phyloP scores from a whole-genome alignment of 148 eudicot species.

The Nepenthes mirabilis region DNA sequence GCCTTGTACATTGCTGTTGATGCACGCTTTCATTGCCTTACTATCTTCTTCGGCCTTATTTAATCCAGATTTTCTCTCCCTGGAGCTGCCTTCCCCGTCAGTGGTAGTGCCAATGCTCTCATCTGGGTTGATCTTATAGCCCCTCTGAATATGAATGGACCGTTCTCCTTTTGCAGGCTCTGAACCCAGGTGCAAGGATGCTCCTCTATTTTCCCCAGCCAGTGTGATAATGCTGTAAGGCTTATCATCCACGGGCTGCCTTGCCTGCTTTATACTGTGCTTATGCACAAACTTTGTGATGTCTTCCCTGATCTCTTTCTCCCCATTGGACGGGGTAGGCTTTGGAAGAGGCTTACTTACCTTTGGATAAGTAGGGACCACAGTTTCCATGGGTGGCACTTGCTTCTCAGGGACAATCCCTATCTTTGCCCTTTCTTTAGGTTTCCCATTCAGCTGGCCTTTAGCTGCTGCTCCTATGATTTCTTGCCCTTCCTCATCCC shows the following conservation, averaged over 20 bases:
- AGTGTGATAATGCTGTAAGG: conserved; percentile 45
- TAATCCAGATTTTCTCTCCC: conserved; percentile 13
- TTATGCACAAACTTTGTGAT: conserved; percentile 28
- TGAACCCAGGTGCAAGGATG: conserved; percentile 46
- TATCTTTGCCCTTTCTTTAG: background rate
- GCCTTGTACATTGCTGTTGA: conserved; percentile 70
- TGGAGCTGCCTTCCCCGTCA: conserved; percentile 34
- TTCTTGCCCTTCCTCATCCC: conserved; percentile 7
- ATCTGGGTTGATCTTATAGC: conserved; percentile 42
- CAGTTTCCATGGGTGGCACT: conserved; percentile 1
- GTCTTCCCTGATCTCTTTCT: conserved; percentile 31
- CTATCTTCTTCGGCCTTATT: conserved; percentile 17
- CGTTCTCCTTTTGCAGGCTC: conserved; percentile 26
- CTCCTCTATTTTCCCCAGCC: conserved; percentile 76
- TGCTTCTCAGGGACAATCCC: conserved; percentile 4
- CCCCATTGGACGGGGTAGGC: conserved; percentile 6
- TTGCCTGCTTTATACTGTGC: conserved; percentile 23
- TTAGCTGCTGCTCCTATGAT: conserved; percentile 1
- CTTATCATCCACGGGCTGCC: conserved; percentile 15
- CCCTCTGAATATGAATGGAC: conserved; percentile 47
- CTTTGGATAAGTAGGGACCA: conserved; percentile 8
- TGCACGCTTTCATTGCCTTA: conserved; percentile 21
- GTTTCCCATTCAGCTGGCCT: conserved; percentile 8
- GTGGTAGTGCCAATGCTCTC: conserved; percentile 22
- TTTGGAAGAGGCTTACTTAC: conserved; percentile 9